Base-by-base conservation (phyloP, 164 flowering plant species). In the Warburgia ugandensis region DNA sequence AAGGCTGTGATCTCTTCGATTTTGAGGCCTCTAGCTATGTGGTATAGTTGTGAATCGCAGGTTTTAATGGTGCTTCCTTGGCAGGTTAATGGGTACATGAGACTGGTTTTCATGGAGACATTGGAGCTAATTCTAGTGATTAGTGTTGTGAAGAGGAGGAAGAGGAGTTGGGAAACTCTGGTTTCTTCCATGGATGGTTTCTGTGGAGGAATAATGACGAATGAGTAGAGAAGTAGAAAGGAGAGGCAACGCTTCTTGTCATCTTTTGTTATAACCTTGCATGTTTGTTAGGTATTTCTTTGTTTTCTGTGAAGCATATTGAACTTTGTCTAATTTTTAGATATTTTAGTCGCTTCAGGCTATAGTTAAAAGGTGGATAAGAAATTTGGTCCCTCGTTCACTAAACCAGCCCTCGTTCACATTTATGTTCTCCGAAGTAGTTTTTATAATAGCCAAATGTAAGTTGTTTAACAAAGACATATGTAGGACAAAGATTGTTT, bases 31-130 rank as follows among this genome's bases (percentile, higher is more conserved):
- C 46, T 61, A 58, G 55, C 40, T 42, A 52, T 68, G 65, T 74
- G 80, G 60, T 83, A 79, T 23, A 83, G 72, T 12, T 48, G 55
- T 29, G 90, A 63, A 36, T 58, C 64, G 36, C 90, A 83, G n/a
- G 65, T 44, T 11, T 36, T 65, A 68, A n/a, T n/a, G n/a, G 51
- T 47, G 9, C 56, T 39, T 5, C 27, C 11, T 39, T 61, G 61
- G 66, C 90, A 83, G 11, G 33, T 11, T 14, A 76, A 56, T 29
- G 81, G 68, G 61, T 67, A 44, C 48, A 62, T 56, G 3, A 21
- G 20, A 21, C 39, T 37, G 29, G 41, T 17, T 1, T 67, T 51
- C 37, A 12, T 32, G 29, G 32, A 17, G 25, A 51, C 23, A 11
- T 10, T 13, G 20, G 54, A 37, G 11, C 50, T 23, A 11, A 29